Evolutionary conservation across 228 moss, liverwort and hornwort species (phyloP).

Genomic region (Sphagnum magellanicum): DNA sequence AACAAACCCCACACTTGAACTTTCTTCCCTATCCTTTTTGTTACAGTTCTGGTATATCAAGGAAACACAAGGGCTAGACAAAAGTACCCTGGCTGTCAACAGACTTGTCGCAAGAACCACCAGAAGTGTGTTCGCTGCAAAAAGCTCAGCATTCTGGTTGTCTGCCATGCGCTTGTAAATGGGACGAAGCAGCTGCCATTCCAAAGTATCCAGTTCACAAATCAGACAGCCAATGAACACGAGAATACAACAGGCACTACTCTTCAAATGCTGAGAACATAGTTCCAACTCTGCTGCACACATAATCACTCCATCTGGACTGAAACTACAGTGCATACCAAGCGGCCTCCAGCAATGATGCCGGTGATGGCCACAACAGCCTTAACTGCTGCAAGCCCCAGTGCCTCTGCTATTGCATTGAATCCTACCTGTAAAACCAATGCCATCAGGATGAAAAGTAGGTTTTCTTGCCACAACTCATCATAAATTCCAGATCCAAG

Average conservation of each 20-base stretch:
- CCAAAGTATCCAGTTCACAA: background rate
- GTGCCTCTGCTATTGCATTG: constrained; percentile 73
- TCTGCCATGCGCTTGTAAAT: constrained; percentile 95
- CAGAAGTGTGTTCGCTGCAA: constrained; percentile 85
- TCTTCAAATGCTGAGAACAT: background rate
- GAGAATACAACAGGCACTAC: too few species aligned
- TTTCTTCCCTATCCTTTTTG: too few species aligned
- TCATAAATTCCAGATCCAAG: too few species aligned
- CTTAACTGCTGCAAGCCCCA: constrained; percentile 74
- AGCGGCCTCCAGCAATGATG: constrained; percentile 87
- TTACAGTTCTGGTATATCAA: too few species aligned
- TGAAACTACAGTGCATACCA: constrained; percentile 34
- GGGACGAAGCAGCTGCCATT: constrained; percentile 74
- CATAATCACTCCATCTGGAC: too few species aligned
- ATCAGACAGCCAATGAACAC: background rate
- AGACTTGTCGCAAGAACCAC: constrained; percentile 88
- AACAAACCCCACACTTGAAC: too few species aligned
- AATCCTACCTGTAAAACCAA: constrained; percentile 59
- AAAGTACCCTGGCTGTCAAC: constrained; percentile 77
- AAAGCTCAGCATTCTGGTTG: constrained; percentile 88
- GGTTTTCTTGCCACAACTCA: too few species aligned
- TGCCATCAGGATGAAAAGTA: background rate
- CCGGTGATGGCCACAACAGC: constrained; percentile 74
- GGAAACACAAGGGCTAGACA: too few species aligned
- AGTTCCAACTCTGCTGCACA: too few species aligned